Evolutionary conservation across 2,329 filamentous ascomycete species (phyloP).

Genomic region (Phialophora chinensis): DNA sequence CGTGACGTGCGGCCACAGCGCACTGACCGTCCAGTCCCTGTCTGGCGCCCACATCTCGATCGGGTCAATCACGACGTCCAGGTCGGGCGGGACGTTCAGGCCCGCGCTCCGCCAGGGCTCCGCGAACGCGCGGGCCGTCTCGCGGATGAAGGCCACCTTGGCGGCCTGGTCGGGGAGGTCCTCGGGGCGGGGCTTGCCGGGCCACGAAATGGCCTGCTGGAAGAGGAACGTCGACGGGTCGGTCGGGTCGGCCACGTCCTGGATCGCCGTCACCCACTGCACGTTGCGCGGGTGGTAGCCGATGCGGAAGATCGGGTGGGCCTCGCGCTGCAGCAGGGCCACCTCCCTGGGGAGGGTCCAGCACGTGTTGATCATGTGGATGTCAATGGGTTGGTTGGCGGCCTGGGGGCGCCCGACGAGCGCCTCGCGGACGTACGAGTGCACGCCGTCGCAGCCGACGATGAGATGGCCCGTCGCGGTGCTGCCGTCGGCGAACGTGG

Average conservation of each 20-base stretch:
- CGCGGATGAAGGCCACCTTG: constrained; percentile 33
- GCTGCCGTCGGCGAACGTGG: constrained; percentile 27
- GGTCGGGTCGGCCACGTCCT: constrained; percentile 26
- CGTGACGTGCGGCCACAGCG: constrained; percentile 45
- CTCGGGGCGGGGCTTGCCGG: constrained; percentile 18
- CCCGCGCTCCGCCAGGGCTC: constrained; percentile 28
- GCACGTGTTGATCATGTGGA: constrained; percentile 25
- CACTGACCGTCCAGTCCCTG: constrained; percentile 38
- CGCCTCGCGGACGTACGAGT: constrained; percentile 23
- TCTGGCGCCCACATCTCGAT: constrained; percentile 33
- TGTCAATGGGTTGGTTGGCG: constrained; percentile 12
- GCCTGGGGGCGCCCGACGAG: constrained; percentile 21
- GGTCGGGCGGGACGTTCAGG: constrained; percentile 26
- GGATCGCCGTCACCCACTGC: constrained; percentile 13
- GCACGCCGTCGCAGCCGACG: constrained; percentile 32
- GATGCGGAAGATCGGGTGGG: constrained; percentile 32
- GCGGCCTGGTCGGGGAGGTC: constrained; percentile 24
- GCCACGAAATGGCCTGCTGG: constrained; percentile 26
- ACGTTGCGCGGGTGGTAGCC: constrained; percentile 25
- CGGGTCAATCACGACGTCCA: constrained; percentile 31
- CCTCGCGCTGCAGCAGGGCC: constrained; percentile 32
- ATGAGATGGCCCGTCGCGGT: constrained; percentile 26
- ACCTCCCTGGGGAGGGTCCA: constrained; percentile 25
- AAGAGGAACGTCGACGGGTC: constrained; percentile 29
- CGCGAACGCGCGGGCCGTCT: constrained; percentile 21